Base-by-base conservation (phyloP, 441 rosid species). In the Pelargonium cotyledonis region DNA sequence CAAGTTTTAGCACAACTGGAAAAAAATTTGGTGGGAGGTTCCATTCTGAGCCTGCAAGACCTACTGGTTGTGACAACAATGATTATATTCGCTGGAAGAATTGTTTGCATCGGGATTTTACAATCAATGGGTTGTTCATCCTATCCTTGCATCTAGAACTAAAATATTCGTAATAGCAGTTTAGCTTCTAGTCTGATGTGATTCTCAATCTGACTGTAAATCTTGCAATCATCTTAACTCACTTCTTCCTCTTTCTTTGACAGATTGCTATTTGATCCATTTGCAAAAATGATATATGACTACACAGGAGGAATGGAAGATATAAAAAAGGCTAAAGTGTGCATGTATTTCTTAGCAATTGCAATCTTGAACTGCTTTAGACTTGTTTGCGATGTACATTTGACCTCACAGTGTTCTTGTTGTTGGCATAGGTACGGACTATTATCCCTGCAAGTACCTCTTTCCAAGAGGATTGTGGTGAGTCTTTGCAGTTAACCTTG, bases 181-280 rank as follows among this genome's bases (percentile, higher is more conserved):
- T 46, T 60, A 21, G 44, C 67, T 68, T 65, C 66, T 60, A 35
- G 18, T 58, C 67, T 31, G 23, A 23, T 26, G 29, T 58, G 12
- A 21, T 19, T 19, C 7, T 58, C 29, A 18, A 18, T 19, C 1
- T 16, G 26, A 57, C 29, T 53, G 60, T 53, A 19, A 58, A 23
- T 58, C 19, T 60, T 38, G 8, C 16, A 11, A 4, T 63, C 21
- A 70, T 73, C 58, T 47, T 58, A 60, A 47, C 66, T 70, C 58
- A 57, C 60, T 57, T 58, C 55, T 71, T 58, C 65, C 16, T 75
- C 73, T 74, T 21, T 82, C 38, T 21, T 6, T 62, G 26, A 78
- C 86, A 95, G 98, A 76, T 82, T 95, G 83, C 80, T 95, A 88
- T 89, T 86, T 76, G 98, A 95, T 83, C 99, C 99, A 60, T 95